phyloP scores from a whole-genome alignment of 2,329 filamentous ascomycete genomes.

The Ceratocystis colombiana region DNA sequence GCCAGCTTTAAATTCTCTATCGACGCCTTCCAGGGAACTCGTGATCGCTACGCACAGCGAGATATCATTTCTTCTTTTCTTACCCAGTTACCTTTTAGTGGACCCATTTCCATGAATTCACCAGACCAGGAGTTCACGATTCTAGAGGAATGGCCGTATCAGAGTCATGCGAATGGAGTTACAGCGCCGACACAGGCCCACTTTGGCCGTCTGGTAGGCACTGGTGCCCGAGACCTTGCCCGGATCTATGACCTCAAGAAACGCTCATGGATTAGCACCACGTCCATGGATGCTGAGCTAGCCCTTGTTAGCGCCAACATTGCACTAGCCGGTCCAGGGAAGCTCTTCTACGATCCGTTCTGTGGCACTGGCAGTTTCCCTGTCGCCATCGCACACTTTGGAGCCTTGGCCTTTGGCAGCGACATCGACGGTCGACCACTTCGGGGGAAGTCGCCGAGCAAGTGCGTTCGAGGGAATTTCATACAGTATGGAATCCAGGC shows the following conservation, averaged over 20 bases:
- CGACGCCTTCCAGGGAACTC: slow-evolving; percentile 70
- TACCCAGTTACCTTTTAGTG: slow-evolving; percentile 63
- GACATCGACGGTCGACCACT: slow-evolving; percentile 92
- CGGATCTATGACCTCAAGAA: slow-evolving; percentile 84
- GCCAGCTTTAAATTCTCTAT: slow-evolving; percentile 73
- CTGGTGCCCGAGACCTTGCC: slow-evolving; percentile 56
- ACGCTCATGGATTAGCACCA: slow-evolving; percentile 84
- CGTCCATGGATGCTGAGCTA: slow-evolving; percentile 93
- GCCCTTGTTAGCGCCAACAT: slow-evolving; percentile 88
- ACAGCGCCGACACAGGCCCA: slow-evolving; percentile 35
- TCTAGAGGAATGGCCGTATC: slow-evolving; percentile 67
- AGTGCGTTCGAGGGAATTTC: slow-evolving; percentile 59
- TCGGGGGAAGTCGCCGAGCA: slow-evolving; percentile 53
- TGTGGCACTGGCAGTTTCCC: slow-evolving; percentile 92
- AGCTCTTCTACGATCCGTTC: slow-evolving; percentile 88
- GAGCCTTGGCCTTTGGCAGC: slow-evolving; percentile 70
- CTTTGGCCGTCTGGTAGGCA: slow-evolving; percentile 61
- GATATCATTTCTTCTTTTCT: slow-evolving; percentile 69
- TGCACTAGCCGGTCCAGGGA: slow-evolving; percentile 69
- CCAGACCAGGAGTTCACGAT: slow-evolving; percentile 68
- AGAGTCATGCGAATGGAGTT: slow-evolving; percentile 46
- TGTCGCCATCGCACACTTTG: slow-evolving; percentile 81
- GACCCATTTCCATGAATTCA: slow-evolving; percentile 64
- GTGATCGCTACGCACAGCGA: slow-evolving; percentile 52
- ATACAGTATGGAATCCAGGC: slow-evolving; percentile 63